A percentile compares a stretch with the other conserved stretches of the same genome.
phyloP scores from a whole-genome alignment of 1,139 yeast genomes.

The Protomyces arabidopsidicola region DNA sequence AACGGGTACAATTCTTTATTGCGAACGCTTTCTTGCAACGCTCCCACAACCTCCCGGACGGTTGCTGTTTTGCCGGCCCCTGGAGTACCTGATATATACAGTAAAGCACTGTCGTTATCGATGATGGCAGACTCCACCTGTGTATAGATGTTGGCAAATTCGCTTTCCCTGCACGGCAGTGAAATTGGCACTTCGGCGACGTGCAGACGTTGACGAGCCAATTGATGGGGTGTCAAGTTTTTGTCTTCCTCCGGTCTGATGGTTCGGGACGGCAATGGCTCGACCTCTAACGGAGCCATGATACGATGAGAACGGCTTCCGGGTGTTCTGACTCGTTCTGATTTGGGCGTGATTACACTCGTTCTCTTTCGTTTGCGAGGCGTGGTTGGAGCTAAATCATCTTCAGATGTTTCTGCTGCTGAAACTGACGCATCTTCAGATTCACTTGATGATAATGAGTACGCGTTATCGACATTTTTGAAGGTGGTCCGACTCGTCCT shows the following conservation, averaged over 20 bases:
- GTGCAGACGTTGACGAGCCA: slow-evolving; percentile 58
- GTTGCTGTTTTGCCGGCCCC: slow-evolving; percentile 98
- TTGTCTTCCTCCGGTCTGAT: slow-evolving; percentile 3
- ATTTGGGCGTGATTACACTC: not conserved
- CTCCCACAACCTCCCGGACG: slow-evolving; percentile 74
- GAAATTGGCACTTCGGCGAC: slow-evolving; percentile 59
- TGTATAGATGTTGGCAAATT: slow-evolving; percentile 67
- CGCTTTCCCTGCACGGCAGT: slow-evolving; percentile 84
- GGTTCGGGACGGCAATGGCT: slow-evolving; percentile 34
- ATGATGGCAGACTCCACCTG: slow-evolving; percentile 72
- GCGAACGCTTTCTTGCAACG: slow-evolving; percentile 46
- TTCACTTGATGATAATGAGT: too few relatives aligned
- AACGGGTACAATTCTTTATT: slow-evolving; percentile 55
- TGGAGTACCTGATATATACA: slow-evolving; percentile 93
- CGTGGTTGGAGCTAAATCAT: not conserved
- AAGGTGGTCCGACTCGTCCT: not conserved
- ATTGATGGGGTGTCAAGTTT: slow-evolving; percentile 43
- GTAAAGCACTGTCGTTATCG: slow-evolving; percentile 71
- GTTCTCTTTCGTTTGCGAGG: slow-evolving; percentile 2
- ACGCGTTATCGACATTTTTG: not conserved
- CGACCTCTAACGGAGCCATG: slow-evolving; percentile 30
- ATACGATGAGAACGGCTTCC: slow-evolving; percentile 13
- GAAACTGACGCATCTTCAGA: not conserved
- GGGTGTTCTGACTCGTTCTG: slow-evolving; percentile 10
- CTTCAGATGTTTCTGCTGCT: not conserved